Evolutionary conservation across 306 rosid species (phyloP).

Genomic region (Begonia loranthoides): DNA sequence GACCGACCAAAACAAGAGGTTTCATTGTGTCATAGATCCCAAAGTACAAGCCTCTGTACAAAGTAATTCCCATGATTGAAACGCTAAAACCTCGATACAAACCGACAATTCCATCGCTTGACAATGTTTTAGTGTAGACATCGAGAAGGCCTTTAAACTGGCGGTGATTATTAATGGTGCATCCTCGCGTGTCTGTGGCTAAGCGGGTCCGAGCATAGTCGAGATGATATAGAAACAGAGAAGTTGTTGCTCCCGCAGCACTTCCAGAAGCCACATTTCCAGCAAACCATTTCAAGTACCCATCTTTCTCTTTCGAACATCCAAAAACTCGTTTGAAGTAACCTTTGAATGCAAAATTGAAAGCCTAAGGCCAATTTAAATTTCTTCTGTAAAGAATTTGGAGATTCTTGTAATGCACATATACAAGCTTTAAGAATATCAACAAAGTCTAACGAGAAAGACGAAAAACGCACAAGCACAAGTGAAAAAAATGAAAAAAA

Average conservation of each 20-base stretch:
- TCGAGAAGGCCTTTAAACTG: slow-evolving; percentile 74
- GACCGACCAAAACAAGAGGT: slow-evolving; percentile 75
- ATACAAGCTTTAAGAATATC: slow-evolving; percentile 6
- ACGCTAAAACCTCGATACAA: slow-evolving; percentile 86
- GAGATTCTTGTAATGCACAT: slow-evolving; percentile 16
- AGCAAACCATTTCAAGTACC: slow-evolving; percentile 81
- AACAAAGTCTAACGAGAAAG: too few species aligned
- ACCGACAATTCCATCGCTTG: slow-evolving; percentile 74
- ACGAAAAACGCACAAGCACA: too few species aligned
- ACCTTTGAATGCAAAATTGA: slow-evolving; percentile 99
- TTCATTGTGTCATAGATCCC: slow-evolving; percentile 91
- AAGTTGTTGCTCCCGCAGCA: slow-evolving; percentile 95
- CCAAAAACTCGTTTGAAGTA: slow-evolving; percentile 88
- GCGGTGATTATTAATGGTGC: slow-evolving; percentile 30
- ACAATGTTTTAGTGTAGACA: slow-evolving; percentile 68
- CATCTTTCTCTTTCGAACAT: slow-evolving; percentile 77
- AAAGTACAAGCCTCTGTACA: slow-evolving; percentile 94
- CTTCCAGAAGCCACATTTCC: slow-evolving; percentile 99
- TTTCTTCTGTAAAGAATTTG: slow-evolving; percentile 38
- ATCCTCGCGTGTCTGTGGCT: slow-evolving; percentile 58
- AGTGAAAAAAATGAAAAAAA: too few species aligned
- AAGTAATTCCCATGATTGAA: slow-evolving; percentile 77
- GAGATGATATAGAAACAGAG: slow-evolving; percentile 76
- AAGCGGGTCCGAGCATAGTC: slow-evolving; percentile 88
- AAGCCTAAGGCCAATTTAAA: slow-evolving; percentile 84